These are phyloP conservation scores for Anastatica hierochuntica DNA, from an alignment of 345 rosid species.

Conservation along the genomic window DNA sequence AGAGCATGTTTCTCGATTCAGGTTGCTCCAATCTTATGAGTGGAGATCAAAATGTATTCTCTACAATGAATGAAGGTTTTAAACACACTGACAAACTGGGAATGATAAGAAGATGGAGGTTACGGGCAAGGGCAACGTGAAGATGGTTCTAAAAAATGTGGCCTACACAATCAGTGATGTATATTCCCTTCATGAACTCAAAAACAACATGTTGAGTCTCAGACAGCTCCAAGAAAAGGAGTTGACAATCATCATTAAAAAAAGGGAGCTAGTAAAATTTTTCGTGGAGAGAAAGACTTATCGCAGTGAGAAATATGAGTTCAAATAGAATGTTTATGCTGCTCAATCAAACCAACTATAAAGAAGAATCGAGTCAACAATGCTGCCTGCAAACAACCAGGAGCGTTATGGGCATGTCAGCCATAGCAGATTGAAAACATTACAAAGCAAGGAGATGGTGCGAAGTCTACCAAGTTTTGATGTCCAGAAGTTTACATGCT, in stretches of 20 bases:
- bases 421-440: no score
- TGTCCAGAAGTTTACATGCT: neutral
- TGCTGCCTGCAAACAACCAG: neutral
- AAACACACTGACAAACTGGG: neutral
- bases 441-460: neutral
- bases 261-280: neutral
- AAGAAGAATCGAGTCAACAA: no score
- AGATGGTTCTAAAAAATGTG: neutral
- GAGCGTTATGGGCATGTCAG: no score
- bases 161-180: neutral
- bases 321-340: neutral
- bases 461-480: neutral
- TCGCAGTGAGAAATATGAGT: neutral
- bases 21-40: neutral
- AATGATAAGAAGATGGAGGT: neutral
- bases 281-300: neutral
- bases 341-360: no score
- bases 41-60: neutral
- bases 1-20: neutral
- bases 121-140: neutral
- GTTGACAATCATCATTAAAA: neutral
- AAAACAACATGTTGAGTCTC: neutral
- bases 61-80: neutral
- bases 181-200: neutral
- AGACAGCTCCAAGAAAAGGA: neutral